A percentile compares a stretch with the other conserved stretches of the same genome.
These are phyloP conservation scores for Rugosomyces carneus DNA, from an alignment of 1,284 basidiomycete genomes.

Conservation along the genomic window DNA sequence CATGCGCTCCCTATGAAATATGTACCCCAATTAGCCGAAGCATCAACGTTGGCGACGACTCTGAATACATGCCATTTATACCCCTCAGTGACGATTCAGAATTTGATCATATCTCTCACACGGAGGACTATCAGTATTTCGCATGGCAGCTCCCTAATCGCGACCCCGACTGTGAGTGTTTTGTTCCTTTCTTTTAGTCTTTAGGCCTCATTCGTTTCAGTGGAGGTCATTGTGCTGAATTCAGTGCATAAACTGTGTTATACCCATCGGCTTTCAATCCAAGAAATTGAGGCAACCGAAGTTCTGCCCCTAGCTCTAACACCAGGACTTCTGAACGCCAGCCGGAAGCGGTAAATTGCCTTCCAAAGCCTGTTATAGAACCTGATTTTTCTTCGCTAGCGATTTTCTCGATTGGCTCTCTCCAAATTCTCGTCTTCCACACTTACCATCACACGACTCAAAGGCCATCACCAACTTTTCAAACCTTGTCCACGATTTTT, in stretches of 20 bases:
- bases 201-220: slow-evolving; percentile 15
- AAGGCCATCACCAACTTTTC: slow-evolving; percentile 15
- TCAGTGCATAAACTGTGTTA: slow-evolving; percentile 33
- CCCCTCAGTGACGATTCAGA: slow-evolving; percentile 49
- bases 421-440: slow-evolving; percentile 16
- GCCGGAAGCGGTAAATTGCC: slow-evolving; percentile 28
- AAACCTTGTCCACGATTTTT: slow-evolving; percentile 39
- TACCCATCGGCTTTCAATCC: slow-evolving; percentile 28
- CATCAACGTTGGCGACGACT: slow-evolving; percentile 51
- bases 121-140: slow-evolving; percentile 35
- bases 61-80: slow-evolving; percentile 48
- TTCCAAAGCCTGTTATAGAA: not conserved
- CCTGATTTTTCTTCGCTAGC: slow-evolving; percentile 13
- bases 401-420: slow-evolving; percentile 28
- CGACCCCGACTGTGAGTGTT: slow-evolving; percentile 47
- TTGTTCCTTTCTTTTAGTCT: not conserved
- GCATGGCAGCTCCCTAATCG: slow-evolving; percentile 38
- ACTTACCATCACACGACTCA: slow-evolving; percentile 9
- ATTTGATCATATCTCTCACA: slow-evolving; percentile 37
- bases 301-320: slow-evolving; percentile 33
- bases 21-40: slow-evolving; percentile 42
- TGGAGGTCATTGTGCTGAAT: slow-evolving; percentile 41
- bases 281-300: slow-evolving; percentile 36
- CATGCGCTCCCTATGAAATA: slow-evolving; percentile 41
- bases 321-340: slow-evolving; percentile 25